Percentiles rank a stretch among this genome's conserved stretches.
Evolutionary conservation across 2,329 filamentous ascomycete species (phyloP).

Genomic region (Corynespora cassiicola): DNA sequence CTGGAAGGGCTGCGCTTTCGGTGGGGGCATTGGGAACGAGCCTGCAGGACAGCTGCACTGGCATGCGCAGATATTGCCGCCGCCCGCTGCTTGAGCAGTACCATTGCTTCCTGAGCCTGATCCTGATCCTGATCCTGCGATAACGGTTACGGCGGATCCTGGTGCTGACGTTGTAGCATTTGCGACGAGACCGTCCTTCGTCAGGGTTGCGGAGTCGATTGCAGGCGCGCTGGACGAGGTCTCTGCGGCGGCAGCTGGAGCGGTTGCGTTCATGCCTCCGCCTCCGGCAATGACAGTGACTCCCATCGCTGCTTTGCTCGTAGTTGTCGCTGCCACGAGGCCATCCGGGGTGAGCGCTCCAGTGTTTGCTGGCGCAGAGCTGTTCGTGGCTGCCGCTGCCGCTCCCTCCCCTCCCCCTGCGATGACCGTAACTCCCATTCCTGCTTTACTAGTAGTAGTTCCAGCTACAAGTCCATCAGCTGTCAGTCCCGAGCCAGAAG

Average conservation of each 20-base stretch:
- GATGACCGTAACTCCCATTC: constrained; percentile 17
- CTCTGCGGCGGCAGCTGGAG: constrained; percentile 11
- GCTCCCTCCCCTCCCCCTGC: constrained; percentile 18
- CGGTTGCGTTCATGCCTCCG: constrained; percentile 5
- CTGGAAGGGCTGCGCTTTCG: constrained; percentile 34
- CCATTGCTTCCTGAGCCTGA: background rate
- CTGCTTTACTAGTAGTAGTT: constrained; percentile 23
- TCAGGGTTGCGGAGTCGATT: constrained; percentile 15
- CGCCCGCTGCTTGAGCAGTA: constrained; percentile 13
- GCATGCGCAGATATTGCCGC: constrained; percentile 38
- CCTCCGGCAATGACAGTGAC: constrained; percentile 17
- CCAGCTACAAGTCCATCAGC: constrained; percentile 24
- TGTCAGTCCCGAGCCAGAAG: constrained; percentile 15
- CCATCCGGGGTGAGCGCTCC: constrained; percentile 27
- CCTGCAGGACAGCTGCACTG: constrained; percentile 37
- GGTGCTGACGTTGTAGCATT: constrained; percentile 7
- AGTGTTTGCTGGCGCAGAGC: constrained; percentile 24
- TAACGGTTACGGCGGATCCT: constrained; percentile 21
- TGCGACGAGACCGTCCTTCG: constrained; percentile 11
- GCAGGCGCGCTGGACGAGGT: constrained; percentile 6
- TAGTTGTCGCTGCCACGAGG: constrained; percentile 25
- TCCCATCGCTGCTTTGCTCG: constrained; percentile 16
- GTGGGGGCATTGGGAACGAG: constrained; percentile 38
- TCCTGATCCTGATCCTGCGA: constrained; percentile 24
- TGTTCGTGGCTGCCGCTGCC: constrained; percentile 12